Conservation (phyloP, 176 grass and related monocot genomes). For the Calamus simplicifolius region DNA sequence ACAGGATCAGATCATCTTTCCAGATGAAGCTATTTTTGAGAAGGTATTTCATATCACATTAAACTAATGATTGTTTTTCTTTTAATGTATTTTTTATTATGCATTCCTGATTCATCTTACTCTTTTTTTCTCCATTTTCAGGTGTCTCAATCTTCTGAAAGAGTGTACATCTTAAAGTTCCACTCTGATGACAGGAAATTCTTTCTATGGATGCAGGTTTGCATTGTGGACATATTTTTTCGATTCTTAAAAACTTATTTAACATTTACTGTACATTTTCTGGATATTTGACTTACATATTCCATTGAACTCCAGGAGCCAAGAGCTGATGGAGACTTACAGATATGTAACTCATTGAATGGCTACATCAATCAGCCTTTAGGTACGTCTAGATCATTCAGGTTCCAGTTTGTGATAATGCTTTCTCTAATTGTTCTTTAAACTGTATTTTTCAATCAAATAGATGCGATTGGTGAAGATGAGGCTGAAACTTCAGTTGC, state of each 20-base stretch:
- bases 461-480: slow-evolving; percentile 55
- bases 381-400: slow-evolving; percentile 41
- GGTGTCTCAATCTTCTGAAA: slow-evolving; percentile 75
- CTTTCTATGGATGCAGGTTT: slow-evolving; percentile 98
- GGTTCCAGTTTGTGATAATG: slow-evolving; percentile 10
- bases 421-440: slow-evolving; percentile 9
- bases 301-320: slow-evolving; percentile 41
- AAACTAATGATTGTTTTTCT: background rate
- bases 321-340: slow-evolving; percentile 52
- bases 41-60: slow-evolving; percentile 45
- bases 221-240: background rate
- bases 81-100: slow-evolving; percentile 16
- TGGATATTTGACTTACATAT: background rate
- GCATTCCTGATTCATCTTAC: slow-evolving; percentile 4
- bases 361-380: slow-evolving; percentile 70
- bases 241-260: background rate
- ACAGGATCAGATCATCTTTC: slow-evolving; percentile 94
- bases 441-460: slow-evolving; percentile 19
- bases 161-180: slow-evolving; percentile 97
- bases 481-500: slow-evolving; percentile 60
- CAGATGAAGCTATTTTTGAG: slow-evolving; percentile 92
- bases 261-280: background rate
- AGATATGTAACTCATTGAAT: slow-evolving; percentile 70
- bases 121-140: slow-evolving; percentile 28
- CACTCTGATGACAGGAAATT: slow-evolving; percentile 69